Conservation (phyloP, 1,284 basidiomycete species). For the Fomitopsis pinicola region DNA sequence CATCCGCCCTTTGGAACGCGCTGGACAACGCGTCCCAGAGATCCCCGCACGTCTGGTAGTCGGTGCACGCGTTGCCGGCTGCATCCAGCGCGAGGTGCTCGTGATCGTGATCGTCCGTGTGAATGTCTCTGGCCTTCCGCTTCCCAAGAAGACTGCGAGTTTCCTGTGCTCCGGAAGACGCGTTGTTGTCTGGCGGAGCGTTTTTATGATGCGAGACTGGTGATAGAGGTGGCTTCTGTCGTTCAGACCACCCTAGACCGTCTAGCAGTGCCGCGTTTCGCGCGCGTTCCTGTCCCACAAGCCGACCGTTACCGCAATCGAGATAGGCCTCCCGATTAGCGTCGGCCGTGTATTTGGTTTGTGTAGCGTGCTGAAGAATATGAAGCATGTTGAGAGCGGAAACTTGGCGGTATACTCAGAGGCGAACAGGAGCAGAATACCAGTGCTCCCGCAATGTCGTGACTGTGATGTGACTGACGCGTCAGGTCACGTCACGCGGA, state of each 20-base stretch:
- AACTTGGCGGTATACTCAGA: no score
- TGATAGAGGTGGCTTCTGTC: background rate
- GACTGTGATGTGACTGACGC: background rate
- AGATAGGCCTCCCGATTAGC: background rate
- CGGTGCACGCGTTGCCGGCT: constrained; percentile 8
- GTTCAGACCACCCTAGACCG: background rate
- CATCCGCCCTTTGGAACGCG: constrained; percentile 4
- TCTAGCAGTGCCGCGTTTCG: background rate
- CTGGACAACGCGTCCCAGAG: constrained; percentile 8
- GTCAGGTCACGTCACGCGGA: background rate
- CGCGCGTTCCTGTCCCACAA: background rate
- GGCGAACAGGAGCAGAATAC: background rate
- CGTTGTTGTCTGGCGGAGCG: background rate
- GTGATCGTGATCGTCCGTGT: background rate
- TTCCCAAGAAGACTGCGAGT: background rate
- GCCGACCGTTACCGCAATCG: no score
- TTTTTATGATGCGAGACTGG: no score
- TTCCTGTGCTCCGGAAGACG: background rate
- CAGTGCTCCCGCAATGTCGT: background rate
- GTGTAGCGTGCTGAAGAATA: background rate
- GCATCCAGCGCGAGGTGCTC: background rate
- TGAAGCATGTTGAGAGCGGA: background rate
- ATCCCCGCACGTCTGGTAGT: constrained; percentile 8
- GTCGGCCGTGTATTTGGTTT: no score
- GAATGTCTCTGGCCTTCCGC: background rate